These are phyloP conservation scores for Benincasa hispida DNA, from an alignment of 306 rosid species.

Conservation along the genomic window DNA sequence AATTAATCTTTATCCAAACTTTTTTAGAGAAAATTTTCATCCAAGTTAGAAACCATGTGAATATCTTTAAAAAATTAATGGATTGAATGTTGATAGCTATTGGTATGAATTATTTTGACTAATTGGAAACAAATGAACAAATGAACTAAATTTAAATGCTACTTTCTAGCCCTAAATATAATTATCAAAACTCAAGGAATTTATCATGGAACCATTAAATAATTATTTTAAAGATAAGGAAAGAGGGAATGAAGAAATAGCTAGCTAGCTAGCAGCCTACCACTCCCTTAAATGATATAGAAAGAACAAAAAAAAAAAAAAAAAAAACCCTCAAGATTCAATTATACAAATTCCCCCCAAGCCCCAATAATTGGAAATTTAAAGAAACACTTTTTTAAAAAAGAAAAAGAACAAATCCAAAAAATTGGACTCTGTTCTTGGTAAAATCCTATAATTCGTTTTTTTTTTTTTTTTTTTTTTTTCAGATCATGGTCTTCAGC, in stretches of 20 bases:
- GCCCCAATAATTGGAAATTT: slow-evolving; percentile 9
- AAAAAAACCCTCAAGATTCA: slow-evolving; percentile 21
- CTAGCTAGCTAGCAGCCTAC: background rate
- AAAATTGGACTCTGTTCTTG: slow-evolving; percentile 20
- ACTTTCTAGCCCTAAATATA: background rate
- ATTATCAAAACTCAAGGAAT: background rate
- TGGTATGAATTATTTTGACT: no score
- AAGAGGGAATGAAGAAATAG: background rate
- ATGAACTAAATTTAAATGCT: no score
- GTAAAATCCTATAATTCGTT: slow-evolving; percentile 15
- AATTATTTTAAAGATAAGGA: background rate
- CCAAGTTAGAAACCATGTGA: no score
- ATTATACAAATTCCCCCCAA: slow-evolving; percentile 1
- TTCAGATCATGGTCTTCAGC: background rate
- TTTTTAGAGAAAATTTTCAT: no score
- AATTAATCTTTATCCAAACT: no score
- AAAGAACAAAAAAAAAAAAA: background rate
- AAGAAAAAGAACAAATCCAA: slow-evolving; percentile 2
- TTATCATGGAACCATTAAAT: background rate
- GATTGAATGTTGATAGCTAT: no score
- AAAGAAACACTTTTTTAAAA: background rate
- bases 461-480: background rate
- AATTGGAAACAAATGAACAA: no score
- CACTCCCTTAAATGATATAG: background rate
- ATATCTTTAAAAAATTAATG: no score